A percentile compares a stretch with the other conserved stretches of the same genome.
Evolutionary conservation across 495 filamentous ascomycete species (phyloP).

Genomic region (Neurospora discreta): DNA sequence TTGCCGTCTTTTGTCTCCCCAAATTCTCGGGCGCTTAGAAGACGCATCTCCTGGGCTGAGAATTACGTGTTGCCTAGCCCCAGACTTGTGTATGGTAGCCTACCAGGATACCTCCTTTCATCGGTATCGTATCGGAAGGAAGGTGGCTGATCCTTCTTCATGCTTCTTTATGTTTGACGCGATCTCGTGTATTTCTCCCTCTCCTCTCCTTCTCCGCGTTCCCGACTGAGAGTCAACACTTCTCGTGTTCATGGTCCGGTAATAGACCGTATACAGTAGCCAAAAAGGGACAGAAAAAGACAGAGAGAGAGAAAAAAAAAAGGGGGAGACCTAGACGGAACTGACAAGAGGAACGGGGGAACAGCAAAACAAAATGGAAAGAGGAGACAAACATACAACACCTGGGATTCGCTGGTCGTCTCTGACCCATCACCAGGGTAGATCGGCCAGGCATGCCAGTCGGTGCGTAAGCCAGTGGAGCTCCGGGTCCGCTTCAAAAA

Average conservation of each 20-base stretch:
- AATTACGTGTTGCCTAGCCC: background rate
- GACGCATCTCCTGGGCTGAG: background rate
- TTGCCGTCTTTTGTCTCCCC: background rate
- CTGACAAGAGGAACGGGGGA: background rate
- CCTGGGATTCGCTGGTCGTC: conserved; percentile 27
- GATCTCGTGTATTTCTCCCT: background rate
- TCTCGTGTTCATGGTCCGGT: background rate
- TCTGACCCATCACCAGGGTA: conserved; percentile 27
- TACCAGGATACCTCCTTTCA: background rate
- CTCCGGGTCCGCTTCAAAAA: too few relatives aligned
- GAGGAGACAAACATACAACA: conserved; percentile 12
- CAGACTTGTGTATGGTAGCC: background rate
- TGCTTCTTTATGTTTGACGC: background rate
- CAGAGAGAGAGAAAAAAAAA: background rate
- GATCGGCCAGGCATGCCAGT: too few relatives aligned
- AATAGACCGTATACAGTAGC: background rate
- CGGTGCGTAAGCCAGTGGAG: too few relatives aligned
- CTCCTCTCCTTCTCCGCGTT: background rate
- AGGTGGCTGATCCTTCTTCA: background rate
- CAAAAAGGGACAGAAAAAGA: background rate
- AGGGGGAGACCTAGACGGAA: background rate
- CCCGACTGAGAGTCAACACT: background rate
- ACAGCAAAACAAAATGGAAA: background rate
- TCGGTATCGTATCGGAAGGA: background rate
- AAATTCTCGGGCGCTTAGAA: background rate